These are phyloP conservation scores for Dalbergia cochinchinensis DNA, from an alignment of 306 rosid genomes.

Conservation along the genomic window DNA sequence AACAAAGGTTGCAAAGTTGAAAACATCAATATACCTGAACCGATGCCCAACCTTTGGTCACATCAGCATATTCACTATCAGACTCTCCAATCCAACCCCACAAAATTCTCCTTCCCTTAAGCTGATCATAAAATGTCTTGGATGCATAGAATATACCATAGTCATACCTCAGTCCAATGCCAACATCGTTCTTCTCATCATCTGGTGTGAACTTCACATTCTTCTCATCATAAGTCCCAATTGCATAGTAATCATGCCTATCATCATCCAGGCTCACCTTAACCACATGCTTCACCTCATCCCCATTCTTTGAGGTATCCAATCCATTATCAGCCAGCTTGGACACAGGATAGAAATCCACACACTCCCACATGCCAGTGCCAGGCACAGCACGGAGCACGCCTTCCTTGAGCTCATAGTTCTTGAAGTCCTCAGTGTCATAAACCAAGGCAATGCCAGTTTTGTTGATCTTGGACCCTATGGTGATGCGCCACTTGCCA, in stretches of 20 bases:
- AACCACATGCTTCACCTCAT: constrained; percentile 79
- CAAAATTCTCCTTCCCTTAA: constrained; percentile 72
- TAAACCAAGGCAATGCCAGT: constrained; percentile 82
- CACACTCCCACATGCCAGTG: constrained; percentile 98
- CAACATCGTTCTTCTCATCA: constrained; percentile 71
- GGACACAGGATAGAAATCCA: constrained; percentile 86
- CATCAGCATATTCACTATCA: constrained; percentile 84
- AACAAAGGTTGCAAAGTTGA: not conserved
- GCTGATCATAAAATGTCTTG: constrained; percentile 79
- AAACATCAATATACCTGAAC: constrained; percentile 66
- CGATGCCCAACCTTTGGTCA: constrained; percentile 93
- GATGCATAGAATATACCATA: constrained; percentile 91
- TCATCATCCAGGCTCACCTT: constrained; percentile 88
- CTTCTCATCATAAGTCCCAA: constrained; percentile 82
- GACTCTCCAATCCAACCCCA: constrained; percentile 99
- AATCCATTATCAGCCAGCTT: constrained; percentile 51
- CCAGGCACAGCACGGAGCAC: constrained; percentile 69
- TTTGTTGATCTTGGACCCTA: constrained; percentile 77
- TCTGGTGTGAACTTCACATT: constrained; percentile 66
- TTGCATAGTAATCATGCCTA: constrained; percentile 79
- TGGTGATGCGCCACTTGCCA: constrained; percentile 77
- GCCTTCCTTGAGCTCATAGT: constrained; percentile 61
- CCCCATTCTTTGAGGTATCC: constrained; percentile 71
- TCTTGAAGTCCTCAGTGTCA: constrained; percentile 79
- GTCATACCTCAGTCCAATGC: constrained; percentile 84